Evolutionary conservation across 176 grass and related monocot genomes (phyloP), one percentile per base, ranked within the genome.

Genomic region (Dendrocalamus sinicus): DNA sequence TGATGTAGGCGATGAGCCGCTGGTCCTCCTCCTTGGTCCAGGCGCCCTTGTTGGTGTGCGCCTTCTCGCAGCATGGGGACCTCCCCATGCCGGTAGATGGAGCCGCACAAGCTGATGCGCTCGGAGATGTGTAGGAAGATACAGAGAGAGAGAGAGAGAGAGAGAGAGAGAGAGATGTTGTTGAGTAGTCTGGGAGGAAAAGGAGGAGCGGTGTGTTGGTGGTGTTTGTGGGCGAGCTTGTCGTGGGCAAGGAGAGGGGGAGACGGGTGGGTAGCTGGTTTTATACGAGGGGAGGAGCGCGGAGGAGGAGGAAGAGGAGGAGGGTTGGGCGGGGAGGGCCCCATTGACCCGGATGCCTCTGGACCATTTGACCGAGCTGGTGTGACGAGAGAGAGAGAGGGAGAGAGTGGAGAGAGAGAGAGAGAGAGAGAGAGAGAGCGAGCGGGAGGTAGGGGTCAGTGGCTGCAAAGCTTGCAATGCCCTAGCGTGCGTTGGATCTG

Each of bases 21-120:
- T 95, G 93, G 81, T 98, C 95, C 85, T 98, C 95, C 86, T 98
- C 95, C 88, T 95, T 98, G 1, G 95, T 95, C 95, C 95, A 98
- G 77, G 95, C 95, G 70, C 95, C 95, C 88, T 95, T 98, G 91
- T 98, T 98, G 5, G 91, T 95, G 84, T 95, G 95, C 75, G 95
- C 95, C 90, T 95, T 94, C 91, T 98, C 95, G 87, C 95, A 98
- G 73, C 95, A 98, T 19, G 95, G 93, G 45, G 95, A 98, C 91
- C 95, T 93, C 53, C 95, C 95, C 95, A 98, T 98, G 87, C 73
- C 39, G 22, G 8, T 44, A 8, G 28, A 15, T 1, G 28, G 24
- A 65, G 62, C 62, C 1, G 61, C 61, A 15, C 61, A 64, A 28
- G 61, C 0, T 24, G 28, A 7, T 30, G n/a, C 10, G 9, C 24